Base-by-base conservation (phyloP, 768 basidiomycete genomes). In the Boletus reticuloceps region DNA sequence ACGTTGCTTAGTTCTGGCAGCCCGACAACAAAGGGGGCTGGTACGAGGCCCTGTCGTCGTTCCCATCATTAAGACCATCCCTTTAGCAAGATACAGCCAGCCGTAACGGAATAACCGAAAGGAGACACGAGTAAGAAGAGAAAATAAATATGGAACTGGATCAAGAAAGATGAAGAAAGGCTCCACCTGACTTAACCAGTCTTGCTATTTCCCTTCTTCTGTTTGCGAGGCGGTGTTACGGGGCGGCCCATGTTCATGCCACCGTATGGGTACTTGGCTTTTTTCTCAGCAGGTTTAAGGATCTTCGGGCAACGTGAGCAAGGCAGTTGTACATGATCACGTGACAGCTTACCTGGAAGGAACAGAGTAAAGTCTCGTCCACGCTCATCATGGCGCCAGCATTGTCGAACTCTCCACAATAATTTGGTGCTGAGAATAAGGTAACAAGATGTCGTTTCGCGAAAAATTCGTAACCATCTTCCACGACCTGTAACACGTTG, bases 331-430 rank as follows among this genome's bases (percentile, higher is more conserved):
- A 25, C 0, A 2, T 14, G 31, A 37, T 49, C 58, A 66, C 54
- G 60, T 66, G 58, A 60, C 12, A 25, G 61, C 79, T 56, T 60
- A 95, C 94, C 76, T 98, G 96, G 92, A 98, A 98, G 9, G 95
- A 98, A 76, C 96, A 98, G 60, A 98, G 72, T 61, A 98, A 73
- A 10, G 96, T 97, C 75, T 98, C 96, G 66, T 98, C 96, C 41
- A 99, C 96, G 66, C 91, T 94, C 96, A 98, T 99, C 96, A 99
- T 99, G 34, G 96, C 96, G 37, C 96, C 96, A 5, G 96, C 95
- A 72, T 99, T 99, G 73, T 99, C 96, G 67, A 99, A 99, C 77
- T 98, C 91, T 60, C 93, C 90, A 64, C 89, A 92, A 67, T 93
- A 92, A 77, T 93, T 92, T 55, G 96, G 96, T 49, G 96, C 96